These are phyloP conservation scores for Aspergillus sojae DNA, from an alignment of 2,329 filamentous ascomycete species.

Conservation along the genomic window DNA sequence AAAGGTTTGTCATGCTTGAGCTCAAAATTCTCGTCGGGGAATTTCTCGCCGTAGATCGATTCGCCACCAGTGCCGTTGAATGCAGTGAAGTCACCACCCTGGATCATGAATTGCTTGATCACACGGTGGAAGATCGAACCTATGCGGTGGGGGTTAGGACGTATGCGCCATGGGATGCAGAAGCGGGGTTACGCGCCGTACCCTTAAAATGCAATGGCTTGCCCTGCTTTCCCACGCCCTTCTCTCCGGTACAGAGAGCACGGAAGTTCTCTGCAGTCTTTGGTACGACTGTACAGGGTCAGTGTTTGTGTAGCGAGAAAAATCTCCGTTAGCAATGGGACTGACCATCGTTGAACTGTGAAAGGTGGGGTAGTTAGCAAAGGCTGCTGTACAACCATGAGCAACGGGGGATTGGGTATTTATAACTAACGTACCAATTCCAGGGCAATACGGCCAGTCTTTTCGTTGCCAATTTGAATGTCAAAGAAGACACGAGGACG, in stretches of 20 bases:
- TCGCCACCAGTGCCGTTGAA: slow-evolving; percentile 95
- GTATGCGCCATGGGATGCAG: background rate
- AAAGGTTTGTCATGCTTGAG: slow-evolving; percentile 91
- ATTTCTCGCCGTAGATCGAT: slow-evolving; percentile 96
- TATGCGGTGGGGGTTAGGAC: slow-evolving; percentile 21
- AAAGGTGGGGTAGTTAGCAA: slow-evolving; percentile 19
- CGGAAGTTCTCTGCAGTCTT: slow-evolving; percentile 98
- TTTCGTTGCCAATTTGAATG: slow-evolving; percentile 75
- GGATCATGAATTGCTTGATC: slow-evolving; percentile 99
- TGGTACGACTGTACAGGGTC: slow-evolving; percentile 73
- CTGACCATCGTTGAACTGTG: slow-evolving; percentile 53
- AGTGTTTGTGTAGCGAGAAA: slow-evolving; percentile 10
- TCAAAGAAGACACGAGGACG: slow-evolving; percentile 91
- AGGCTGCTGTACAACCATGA: background rate
- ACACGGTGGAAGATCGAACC: slow-evolving; percentile 91
- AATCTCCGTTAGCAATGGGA: background rate
- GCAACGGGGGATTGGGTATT: background rate
- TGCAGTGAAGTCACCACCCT: slow-evolving; percentile 94
- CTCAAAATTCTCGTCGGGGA: slow-evolving; percentile 94
- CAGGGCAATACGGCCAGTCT: slow-evolving; percentile 78
- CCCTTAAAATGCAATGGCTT: slow-evolving; percentile 90
- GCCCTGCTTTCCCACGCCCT: slow-evolving; percentile 77
- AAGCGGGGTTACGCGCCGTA: slow-evolving; percentile 26
- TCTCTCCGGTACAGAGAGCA: slow-evolving; percentile 90
- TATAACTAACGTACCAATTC: slow-evolving; percentile 66